phyloP scores from a whole-genome alignment of 768 basidiomycete species.

The Amanita thiersii region DNA sequence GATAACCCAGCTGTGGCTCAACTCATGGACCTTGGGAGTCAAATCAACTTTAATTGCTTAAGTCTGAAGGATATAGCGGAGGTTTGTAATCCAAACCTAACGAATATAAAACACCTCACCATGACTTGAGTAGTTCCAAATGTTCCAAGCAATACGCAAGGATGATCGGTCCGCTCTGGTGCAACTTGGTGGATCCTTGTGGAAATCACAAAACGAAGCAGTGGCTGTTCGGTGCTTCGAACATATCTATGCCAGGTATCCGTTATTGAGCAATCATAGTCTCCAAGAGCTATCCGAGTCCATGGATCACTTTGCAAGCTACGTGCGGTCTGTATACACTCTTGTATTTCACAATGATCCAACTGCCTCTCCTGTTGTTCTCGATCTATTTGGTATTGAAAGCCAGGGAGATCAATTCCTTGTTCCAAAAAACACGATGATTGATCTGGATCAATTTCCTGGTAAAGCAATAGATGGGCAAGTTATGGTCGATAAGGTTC shows the following conservation, averaged over 20 bases:
- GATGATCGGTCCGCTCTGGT: not conserved
- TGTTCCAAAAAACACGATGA: not conserved
- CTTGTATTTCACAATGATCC: not conserved
- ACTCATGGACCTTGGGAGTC: constrained; percentile 19
- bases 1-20: constrained; percentile 8
- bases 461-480: too few species aligned
- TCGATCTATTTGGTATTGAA: constrained; percentile 1
- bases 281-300: constrained; percentile 12
- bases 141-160: constrained; percentile 12
- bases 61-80: constrained; percentile 9
- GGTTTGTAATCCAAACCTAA: constrained; percentile 6
- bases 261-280: not conserved
- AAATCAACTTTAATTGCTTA: constrained; percentile 11
- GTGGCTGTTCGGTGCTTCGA: constrained; percentile 6
- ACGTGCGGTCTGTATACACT: not conserved
- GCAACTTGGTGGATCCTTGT: constrained; percentile 16
- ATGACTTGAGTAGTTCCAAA: constrained; percentile 10
- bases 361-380: not conserved
- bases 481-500: too few species aligned
- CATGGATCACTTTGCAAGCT: constrained; percentile 10
- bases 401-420: not conserved
- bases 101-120: not conserved
- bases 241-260: not conserved
- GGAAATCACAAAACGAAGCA: constrained; percentile 12
- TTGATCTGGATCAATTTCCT: constrained; percentile 2